Conservation (phyloP, 2,329 filamentous ascomycete genomes). For the Dothistroma septosporum region DNA sequence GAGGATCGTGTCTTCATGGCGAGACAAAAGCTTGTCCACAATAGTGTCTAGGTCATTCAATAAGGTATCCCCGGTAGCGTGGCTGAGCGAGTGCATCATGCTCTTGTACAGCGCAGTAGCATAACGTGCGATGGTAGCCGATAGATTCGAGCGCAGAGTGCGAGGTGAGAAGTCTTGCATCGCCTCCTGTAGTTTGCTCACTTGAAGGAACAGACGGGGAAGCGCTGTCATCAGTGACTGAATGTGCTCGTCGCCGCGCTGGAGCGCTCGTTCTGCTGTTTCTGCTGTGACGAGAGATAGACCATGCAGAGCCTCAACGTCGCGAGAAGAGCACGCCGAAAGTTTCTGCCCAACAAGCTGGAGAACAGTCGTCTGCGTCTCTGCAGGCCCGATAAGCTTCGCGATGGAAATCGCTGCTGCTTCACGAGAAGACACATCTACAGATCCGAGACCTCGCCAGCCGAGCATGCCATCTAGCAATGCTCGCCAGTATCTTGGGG, state of each 20-base stretch:
- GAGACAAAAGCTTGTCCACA: conserved; percentile 25
- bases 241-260: not conserved
- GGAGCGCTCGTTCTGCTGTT: not conserved
- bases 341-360: conserved; percentile 45
- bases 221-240: not conserved
- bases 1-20: conserved; percentile 29
- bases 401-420: conserved; percentile 69
- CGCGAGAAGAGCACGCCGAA: conserved; percentile 35
- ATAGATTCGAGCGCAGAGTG: conserved; percentile 29
- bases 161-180: conserved; percentile 25
- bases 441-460: conserved; percentile 85
- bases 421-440: conserved; percentile 69
- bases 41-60: conserved; percentile 20
- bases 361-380: conserved; percentile 42
- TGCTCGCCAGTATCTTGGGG: conserved; percentile 60
- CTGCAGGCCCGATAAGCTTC: conserved; percentile 43
- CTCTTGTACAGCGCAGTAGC: conserved; percentile 22
- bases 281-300: conserved; percentile 14
- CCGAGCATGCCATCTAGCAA: conserved; percentile 67
- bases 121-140: conserved; percentile 23
- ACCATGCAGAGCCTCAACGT: conserved; percentile 23
- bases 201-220: not conserved
- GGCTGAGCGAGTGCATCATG: not conserved
- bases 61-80: not conserved
- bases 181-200: conserved; percentile 5